A percentile compares a stretch with the other conserved stretches of the same genome.
Conservation (phyloP, 2,329 filamentous ascomycete genomes). For the Trichoderma lentiforme region DNA sequence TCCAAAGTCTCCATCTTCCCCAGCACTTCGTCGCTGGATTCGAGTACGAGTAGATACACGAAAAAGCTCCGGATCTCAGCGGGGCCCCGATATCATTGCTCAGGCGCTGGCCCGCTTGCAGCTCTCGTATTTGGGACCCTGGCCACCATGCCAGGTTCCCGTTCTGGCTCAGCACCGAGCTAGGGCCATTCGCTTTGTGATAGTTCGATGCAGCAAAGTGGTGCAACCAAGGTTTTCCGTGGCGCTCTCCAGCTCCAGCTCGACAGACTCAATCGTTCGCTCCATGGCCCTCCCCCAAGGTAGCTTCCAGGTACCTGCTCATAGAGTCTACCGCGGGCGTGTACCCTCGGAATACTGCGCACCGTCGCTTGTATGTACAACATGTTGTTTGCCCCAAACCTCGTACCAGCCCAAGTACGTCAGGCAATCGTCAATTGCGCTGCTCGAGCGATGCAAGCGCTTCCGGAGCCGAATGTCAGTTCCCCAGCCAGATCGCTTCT, state of each 20-base stretch:
- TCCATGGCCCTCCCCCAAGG: background rate
- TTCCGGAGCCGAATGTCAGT: slow-evolving; percentile 7
- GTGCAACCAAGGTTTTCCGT: slow-evolving; percentile 10
- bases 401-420: slow-evolving; percentile 13
- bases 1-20: background rate
- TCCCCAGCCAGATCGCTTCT: slow-evolving; percentile 3
- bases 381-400: background rate
- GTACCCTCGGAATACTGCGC: background rate
- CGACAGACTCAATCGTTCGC: background rate
- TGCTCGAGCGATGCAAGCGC: slow-evolving; percentile 11
- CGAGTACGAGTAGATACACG: background rate
- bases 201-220: background rate
- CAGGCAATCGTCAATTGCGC: slow-evolving; percentile 18
- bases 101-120: slow-evolving; percentile 9
- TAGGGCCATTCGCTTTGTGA: background rate
- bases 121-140: slow-evolving; percentile 15
- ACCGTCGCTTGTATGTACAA: background rate
- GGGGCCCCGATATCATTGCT: slow-evolving; percentile 5
- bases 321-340: background rate
- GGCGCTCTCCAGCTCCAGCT: slow-evolving; percentile 6
- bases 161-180: background rate
- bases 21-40: background rate
- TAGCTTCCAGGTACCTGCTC: background rate
- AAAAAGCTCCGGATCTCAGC: background rate
- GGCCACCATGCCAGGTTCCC: background rate